A percentile compares a stretch with the other conserved stretches of the same genome.
Evolutionary conservation across 306 rosid genomes (phyloP).

Genomic region (Fragaria iinumae): DNA sequence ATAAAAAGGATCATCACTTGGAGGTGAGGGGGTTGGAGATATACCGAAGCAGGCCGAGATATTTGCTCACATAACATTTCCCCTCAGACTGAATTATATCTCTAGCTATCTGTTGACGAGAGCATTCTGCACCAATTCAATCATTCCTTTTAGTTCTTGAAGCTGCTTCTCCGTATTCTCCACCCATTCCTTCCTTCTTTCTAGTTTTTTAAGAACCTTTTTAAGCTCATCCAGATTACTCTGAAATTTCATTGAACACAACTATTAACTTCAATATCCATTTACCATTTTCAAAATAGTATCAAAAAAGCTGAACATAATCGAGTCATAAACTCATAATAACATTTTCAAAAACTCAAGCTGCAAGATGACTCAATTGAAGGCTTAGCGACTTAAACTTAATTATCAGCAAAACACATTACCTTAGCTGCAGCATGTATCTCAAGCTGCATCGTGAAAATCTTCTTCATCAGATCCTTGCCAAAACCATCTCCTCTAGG

Average conservation of each 20-base stretch:
- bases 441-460: background rate
- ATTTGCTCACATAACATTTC: conserved; percentile 64
- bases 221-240: background rate
- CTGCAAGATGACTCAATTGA: background rate
- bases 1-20: background rate
- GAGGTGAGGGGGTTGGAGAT: too few relatives aligned
- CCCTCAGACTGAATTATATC: conserved; percentile 52
- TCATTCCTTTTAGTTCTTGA: background rate
- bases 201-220: background rate
- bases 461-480: background rate
- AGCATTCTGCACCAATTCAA: background rate
- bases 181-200: background rate
- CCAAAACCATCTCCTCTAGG: too few relatives aligned
- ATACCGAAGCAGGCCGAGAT: background rate
- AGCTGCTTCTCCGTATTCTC: background rate
- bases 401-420: background rate
- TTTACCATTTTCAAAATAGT: background rate
- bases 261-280: too few relatives aligned
- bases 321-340: background rate
- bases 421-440: background rate
- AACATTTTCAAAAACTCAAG: background rate
- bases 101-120: conserved; percentile 70
- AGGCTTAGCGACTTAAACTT: too few relatives aligned
- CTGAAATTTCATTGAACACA: background rate
- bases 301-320: background rate